Evolutionary conservation across 176 grass and related monocot genomes (phyloP).

Genomic region (Ampelocalamus luodianensis): DNA sequence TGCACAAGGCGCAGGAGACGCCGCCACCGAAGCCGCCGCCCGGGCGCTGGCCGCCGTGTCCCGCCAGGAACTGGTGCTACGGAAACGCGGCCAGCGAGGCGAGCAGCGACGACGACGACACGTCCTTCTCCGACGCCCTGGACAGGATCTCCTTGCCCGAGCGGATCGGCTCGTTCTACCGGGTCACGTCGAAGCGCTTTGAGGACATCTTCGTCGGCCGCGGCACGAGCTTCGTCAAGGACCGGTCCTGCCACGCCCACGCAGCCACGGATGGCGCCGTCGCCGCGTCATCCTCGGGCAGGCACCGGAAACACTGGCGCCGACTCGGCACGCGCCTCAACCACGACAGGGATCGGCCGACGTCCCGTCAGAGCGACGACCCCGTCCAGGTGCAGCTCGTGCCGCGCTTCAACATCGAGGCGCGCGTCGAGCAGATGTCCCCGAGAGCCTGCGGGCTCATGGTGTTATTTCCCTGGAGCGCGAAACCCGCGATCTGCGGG

Average conservation of each 20-base stretch:
- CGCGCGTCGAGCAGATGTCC: conserved; percentile 56
- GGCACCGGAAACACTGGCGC: conserved; percentile 27
- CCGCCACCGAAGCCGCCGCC: conserved; percentile 65
- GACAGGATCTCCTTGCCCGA: conserved; percentile 71
- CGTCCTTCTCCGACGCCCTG: conserved; percentile 69
- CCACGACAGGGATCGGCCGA: conserved; percentile 26
- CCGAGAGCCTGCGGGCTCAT: conserved; percentile 80
- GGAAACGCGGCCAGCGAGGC: conserved; percentile 50
- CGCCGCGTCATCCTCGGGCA: conserved; percentile 48
- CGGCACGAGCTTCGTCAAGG: conserved; percentile 69
- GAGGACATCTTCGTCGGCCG: conserved; percentile 62
- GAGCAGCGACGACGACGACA: conserved; percentile 58
- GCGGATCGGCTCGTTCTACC: conserved; percentile 69
- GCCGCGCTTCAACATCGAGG: conserved; percentile 44
- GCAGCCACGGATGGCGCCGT: background rate
- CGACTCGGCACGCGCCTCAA: conserved; percentile 26
- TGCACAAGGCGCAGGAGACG: conserved; percentile 34
- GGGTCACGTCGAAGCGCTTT: conserved; percentile 59
- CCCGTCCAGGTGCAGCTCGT: conserved; percentile 34
- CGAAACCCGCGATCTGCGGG: conserved; percentile 63
- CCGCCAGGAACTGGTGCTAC: conserved; percentile 39
- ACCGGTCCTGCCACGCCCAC: conserved; percentile 49
- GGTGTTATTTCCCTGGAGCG: conserved; percentile 87
- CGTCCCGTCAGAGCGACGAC: conserved; percentile 5
- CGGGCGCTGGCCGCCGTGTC: conserved; percentile 42